These are phyloP conservation scores for Podospora pseudoanserina DNA, from an alignment of 495 filamentous ascomycete species.

Conservation along the genomic window DNA sequence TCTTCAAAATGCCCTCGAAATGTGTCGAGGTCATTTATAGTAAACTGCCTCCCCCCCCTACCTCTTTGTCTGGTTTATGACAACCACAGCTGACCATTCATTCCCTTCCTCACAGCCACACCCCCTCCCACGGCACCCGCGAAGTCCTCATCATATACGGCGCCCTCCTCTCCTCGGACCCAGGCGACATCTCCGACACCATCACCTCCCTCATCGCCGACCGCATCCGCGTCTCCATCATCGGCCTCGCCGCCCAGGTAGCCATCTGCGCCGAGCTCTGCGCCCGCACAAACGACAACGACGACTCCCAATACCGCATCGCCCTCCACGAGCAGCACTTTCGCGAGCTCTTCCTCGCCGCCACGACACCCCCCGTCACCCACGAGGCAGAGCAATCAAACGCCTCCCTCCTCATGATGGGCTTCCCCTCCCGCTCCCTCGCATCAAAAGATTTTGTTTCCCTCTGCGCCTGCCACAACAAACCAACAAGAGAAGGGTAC, in stretches of 20 bases:
- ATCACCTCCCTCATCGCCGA: constrained; percentile 71
- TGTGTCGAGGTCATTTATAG: constrained; percentile 86
- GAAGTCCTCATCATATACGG: constrained; percentile 92
- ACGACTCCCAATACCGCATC: constrained; percentile 72
- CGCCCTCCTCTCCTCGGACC: constrained; percentile 83
- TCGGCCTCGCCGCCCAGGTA: constrained; percentile 87
- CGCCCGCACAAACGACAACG: constrained; percentile 73
- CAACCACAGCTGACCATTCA: constrained; percentile 11
- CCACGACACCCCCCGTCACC: constrained; percentile 83
- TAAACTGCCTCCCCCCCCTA: constrained; percentile 38
- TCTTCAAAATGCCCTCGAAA: constrained; percentile 92
- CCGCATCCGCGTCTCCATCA: constrained; percentile 78
- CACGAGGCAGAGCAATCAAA: constrained; percentile 57
- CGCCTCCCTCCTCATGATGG: constrained; percentile 91
- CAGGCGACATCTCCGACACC: constrained; percentile 91
- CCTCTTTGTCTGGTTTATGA: not conserved
- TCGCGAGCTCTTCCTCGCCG: constrained; percentile 78
- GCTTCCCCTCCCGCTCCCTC: constrained; percentile 90
- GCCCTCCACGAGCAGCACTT: constrained; percentile 87
- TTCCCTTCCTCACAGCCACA: constrained; percentile 53
- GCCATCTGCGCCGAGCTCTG: constrained; percentile 91
- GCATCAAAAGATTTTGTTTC: constrained; percentile 60
- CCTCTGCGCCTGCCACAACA: constrained; percentile 88
- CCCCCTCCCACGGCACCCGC: constrained; percentile 86
- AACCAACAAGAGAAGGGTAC: constrained; percentile 83